Conservation (phyloP, 2,329 filamentous ascomycete genomes). For the Aspergillus pseudoviridinutans region DNA sequence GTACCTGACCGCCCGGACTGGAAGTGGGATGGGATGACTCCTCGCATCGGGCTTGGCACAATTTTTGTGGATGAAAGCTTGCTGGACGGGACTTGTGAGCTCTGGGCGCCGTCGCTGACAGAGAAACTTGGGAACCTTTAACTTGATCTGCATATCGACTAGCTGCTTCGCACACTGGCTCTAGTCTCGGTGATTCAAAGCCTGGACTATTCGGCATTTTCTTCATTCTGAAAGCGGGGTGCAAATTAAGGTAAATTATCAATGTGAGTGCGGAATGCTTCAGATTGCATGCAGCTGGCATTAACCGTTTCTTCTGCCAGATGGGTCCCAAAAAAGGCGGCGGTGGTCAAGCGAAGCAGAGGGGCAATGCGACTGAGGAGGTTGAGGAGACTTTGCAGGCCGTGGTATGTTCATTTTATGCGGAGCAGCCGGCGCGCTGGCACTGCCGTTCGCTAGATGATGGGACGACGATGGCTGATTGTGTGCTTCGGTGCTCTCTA, state of each 20-base stretch:
- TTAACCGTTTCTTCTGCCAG: constrained; percentile 3
- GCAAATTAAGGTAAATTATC: neutral
- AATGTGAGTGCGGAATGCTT: constrained; percentile 4
- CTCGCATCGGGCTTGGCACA: constrained; percentile 24
- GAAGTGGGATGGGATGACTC: constrained; percentile 20
- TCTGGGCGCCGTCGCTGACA: neutral
- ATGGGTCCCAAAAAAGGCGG: constrained; percentile 37
- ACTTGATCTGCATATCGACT: neutral
- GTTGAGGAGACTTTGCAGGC: constrained; percentile 61
- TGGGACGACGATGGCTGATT: constrained; percentile 4
- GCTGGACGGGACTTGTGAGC: neutral
- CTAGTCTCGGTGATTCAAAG: neutral
- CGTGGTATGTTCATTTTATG: constrained; percentile 45
- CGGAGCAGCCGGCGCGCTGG: neutral
- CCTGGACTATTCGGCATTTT: neutral
- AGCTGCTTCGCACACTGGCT: neutral
- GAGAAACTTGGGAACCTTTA: neutral
- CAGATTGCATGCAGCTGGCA: neutral
- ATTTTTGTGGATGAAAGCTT: constrained; percentile 25
- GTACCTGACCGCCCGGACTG: neutral
- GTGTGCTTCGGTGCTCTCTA: constrained; percentile 33
- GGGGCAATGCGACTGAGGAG: constrained; percentile 50
- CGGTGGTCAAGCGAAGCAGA: constrained; percentile 23
- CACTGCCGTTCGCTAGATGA: neutral
- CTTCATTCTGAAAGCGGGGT: neutral